Evolutionary conservation across 306 rosid species (phyloP), one percentile per base, ranked within the genome.

Genomic region (Ormosia semicastrata): DNA sequence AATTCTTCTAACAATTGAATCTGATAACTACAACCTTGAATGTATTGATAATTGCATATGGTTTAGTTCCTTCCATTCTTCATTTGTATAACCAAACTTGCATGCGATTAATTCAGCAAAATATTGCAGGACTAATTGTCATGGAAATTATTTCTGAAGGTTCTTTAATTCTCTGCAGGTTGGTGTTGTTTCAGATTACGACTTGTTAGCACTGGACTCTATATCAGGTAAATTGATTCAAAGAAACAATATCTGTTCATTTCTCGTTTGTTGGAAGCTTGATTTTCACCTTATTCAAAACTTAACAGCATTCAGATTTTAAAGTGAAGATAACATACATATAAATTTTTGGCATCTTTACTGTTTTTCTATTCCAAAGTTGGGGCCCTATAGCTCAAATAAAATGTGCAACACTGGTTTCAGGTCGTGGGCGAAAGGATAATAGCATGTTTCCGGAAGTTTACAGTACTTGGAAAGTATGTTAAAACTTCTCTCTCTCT

Each of bases 101-200:
- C 41, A 30, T 77, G 13, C 32, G 4, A 53, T 66, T 71, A 30
- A 33, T 60, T 80, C 46, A 24, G 12, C 53, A 24, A 5, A 83
- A 47, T 39, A 34, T 66, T 57, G 43, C 29, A 3, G 37, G 37
- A 47, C 54, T 58, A 75, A 4, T 70, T 41, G 65, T 75, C 58
- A 30, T 79, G 52, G 64, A 74, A 71, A 66, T 80, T 70, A 80
- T 65, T 77, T 69, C 53, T 76, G 13, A 76, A 59, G 34, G 70
- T 85, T 84, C 59, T 79, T 75, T 64, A 40, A 78, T 66, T 30
- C 68, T 74, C 40, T 81, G 90, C 89, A 95, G 99, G 98, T 95
- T 71, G 99, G 99, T 65, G 93, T 95, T 79, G 92, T 95, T 86
- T 95, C 99, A 29, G 99, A 95, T 73, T 95, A 92, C 43, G 99